phyloP scores from a whole-genome alignment of 192 early-diverging fungal genomes.

The Coemansia sp. region DNA sequence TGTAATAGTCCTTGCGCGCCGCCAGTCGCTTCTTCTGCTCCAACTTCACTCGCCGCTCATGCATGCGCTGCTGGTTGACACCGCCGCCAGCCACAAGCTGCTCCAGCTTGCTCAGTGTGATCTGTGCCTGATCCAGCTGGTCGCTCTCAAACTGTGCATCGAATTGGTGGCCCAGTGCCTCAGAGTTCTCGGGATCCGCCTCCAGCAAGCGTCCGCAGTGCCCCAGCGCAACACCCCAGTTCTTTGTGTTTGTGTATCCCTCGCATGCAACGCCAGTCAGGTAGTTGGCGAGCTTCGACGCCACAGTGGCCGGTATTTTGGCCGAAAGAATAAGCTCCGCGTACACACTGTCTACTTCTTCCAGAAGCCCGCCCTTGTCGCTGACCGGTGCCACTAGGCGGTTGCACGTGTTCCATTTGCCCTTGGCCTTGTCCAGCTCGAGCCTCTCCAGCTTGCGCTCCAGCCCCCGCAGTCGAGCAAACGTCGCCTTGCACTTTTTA shows the following conservation, averaged over 20 bases:
- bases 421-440: constrained; percentile 53
- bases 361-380: constrained; percentile 41
- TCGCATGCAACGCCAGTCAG: constrained; percentile 46
- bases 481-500: constrained; percentile 78
- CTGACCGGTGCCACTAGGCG: constrained; percentile 30
- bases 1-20: constrained; percentile 88
- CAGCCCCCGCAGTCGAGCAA: constrained; percentile 68
- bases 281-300: constrained; percentile 37
- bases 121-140: constrained; percentile 76
- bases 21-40: constrained; percentile 52
- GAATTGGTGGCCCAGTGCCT: constrained; percentile 70
- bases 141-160: constrained; percentile 66
- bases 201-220: constrained; percentile 72
- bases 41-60: constrained; percentile 42
- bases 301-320: constrained; percentile 15
- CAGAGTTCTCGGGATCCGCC: constrained; percentile 67
- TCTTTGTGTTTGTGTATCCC: constrained; percentile 49
- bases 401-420: constrained; percentile 60
- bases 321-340: constrained; percentile 25
- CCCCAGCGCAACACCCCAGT: constrained; percentile 55
- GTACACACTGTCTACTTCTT: constrained; percentile 33
- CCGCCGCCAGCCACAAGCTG: constrained; percentile 40
- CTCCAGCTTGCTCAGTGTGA: constrained; percentile 70
- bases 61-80: constrained; percentile 54
- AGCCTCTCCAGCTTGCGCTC: constrained; percentile 70